These are phyloP conservation scores for Monilinia laxa DNA, from an alignment of 2,329 filamentous ascomycete species.

Conservation along the genomic window DNA sequence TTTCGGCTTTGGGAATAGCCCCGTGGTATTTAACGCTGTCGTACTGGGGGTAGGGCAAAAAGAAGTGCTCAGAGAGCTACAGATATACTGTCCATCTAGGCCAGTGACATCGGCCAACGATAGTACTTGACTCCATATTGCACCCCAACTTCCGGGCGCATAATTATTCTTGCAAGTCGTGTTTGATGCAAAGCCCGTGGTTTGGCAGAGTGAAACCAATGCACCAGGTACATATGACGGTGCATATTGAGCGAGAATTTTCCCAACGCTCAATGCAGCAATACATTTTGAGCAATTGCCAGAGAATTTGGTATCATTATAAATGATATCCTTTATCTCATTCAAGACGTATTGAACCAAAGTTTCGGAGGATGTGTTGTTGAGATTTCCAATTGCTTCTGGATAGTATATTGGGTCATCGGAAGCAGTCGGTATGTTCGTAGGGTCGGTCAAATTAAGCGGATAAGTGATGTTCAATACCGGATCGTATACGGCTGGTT, in stretches of 20 bases:
- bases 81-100: constrained; percentile 57
- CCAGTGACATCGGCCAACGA: constrained; percentile 53
- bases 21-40: constrained; percentile 46
- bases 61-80: constrained; percentile 48
- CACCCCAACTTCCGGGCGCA: constrained; percentile 49
- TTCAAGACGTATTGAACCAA: constrained; percentile 46
- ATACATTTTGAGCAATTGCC: constrained; percentile 55
- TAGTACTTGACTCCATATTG: constrained; percentile 58
- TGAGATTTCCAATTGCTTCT: constrained; percentile 47
- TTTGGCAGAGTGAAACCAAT: constrained; percentile 52
- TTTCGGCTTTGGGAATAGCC: constrained; percentile 52
- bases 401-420: constrained; percentile 53
- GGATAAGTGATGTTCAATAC: constrained; percentile 55
- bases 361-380: constrained; percentile 42
- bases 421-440: constrained; percentile 50
- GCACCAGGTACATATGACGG: constrained; percentile 51
- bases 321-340: constrained; percentile 49
- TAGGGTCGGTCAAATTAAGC: constrained; percentile 54
- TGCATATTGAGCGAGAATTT: constrained; percentile 50
- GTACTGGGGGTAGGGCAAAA: constrained; percentile 51
- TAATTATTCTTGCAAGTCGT: constrained; percentile 50
- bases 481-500: constrained; percentile 54
- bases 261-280: constrained; percentile 50
- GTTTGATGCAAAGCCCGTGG: constrained; percentile 48
- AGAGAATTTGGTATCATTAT: constrained; percentile 38